A percentile compares a stretch with the other conserved stretches of the same genome.
phyloP scores from a whole-genome alignment of 1,139 yeast genomes.

The Candida freyschussii region DNA sequence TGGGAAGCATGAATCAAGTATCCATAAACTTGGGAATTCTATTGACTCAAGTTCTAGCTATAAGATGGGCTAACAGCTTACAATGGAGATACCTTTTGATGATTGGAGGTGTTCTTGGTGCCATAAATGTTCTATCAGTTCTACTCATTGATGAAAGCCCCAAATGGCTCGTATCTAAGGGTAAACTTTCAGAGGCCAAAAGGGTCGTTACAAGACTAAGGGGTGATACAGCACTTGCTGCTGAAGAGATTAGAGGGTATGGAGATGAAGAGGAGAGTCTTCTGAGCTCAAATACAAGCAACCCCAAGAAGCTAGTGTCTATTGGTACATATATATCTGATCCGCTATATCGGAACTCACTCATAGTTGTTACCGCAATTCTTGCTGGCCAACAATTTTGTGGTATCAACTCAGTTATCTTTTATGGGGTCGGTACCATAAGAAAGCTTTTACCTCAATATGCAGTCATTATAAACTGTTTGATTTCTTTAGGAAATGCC shows the following conservation, averaged over 20 bases:
- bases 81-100: constrained; percentile 71
- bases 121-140: constrained; percentile 41
- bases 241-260: constrained; percentile 30
- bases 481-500: constrained; percentile 69
- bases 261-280: constrained; percentile 19
- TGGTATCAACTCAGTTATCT: constrained; percentile 87
- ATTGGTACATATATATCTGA: constrained; percentile 42
- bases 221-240: constrained; percentile 25
- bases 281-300: background rate
- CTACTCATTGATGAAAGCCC: constrained; percentile 72
- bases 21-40: constrained; percentile 81
- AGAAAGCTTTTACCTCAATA: constrained; percentile 62
- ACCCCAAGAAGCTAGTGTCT: constrained; percentile 3
- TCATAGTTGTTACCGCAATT: constrained; percentile 64
- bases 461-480: constrained; percentile 66
- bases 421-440: constrained; percentile 85
- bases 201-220: constrained; percentile 32
- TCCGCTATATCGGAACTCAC: constrained; percentile 50
- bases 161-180: constrained; percentile 57
- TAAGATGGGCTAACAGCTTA: constrained; percentile 56
- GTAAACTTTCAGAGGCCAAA: constrained; percentile 34
- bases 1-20: constrained; percentile 87
- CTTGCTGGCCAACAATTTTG: constrained; percentile 87
- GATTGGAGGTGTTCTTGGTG: constrained; percentile 53
- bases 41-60: constrained; percentile 69